Percentiles rank a stretch among this genome's conserved stretches.
phyloP scores from a whole-genome alignment of 306 rosid genomes.

The Oxytropis ochrocephala region DNA sequence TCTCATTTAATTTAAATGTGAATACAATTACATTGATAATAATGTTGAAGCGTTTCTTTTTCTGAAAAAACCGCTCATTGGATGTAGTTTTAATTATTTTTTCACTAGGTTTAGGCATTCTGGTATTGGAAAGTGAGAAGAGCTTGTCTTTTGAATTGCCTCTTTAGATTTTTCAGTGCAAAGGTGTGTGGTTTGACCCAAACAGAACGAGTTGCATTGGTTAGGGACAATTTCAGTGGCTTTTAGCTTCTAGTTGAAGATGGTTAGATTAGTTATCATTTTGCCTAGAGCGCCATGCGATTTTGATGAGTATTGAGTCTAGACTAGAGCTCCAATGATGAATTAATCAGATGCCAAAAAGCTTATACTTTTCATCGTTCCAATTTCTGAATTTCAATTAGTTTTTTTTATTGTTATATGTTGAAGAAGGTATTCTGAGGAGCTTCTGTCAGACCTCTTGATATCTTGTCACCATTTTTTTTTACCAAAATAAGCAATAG shows the following conservation, averaged over 20 bases:
- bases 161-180: not conserved
- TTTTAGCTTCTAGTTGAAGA: not conserved
- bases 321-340: constrained; percentile 38
- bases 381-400: constrained; percentile 31
- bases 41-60: not conserved
- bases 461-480: not conserved
- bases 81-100: too few species aligned
- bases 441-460: constrained; percentile 22
- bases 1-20: not conserved
- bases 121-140: not conserved
- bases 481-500: not conserved
- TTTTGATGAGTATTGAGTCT: constrained; percentile 1
- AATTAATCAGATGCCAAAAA: constrained; percentile 9
- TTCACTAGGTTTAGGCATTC: not conserved
- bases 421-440: constrained; percentile 38
- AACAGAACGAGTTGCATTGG: not conserved
- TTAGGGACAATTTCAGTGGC: not conserved
- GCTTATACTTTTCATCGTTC: constrained; percentile 20
- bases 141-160: not conserved
- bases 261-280: not conserved
- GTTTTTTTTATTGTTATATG: constrained; percentile 9
- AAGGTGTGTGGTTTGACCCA: not conserved
- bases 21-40: not conserved
- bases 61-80: too few species aligned
- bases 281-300: not conserved